These are phyloP conservation scores for Eimeria brunetti DNA, from an alignment of 169 alveolate genomes.

Conservation along the genomic window DNA sequence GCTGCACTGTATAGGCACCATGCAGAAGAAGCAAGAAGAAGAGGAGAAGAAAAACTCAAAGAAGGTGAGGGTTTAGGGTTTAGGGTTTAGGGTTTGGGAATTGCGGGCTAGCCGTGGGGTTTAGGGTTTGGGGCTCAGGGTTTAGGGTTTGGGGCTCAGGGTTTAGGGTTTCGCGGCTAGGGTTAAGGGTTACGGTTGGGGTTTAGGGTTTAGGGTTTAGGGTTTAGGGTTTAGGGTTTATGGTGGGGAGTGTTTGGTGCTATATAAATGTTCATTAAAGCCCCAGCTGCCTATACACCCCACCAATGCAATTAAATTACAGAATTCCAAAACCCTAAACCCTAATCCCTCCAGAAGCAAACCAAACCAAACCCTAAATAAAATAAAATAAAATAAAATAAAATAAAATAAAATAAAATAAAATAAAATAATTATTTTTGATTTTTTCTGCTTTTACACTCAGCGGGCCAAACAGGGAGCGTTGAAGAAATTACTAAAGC, in stretches of 20 bases:
- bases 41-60: neutral
- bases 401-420: neutral
- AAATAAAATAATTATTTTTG: neutral
- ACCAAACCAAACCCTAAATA: no score
- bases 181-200: neutral
- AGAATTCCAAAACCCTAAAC: no score
- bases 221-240: neutral
- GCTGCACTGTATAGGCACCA: neutral
- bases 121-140: neutral
- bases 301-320: neutral
- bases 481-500: neutral
- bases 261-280: no score
- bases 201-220: conserved; percentile 7
- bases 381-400: no score
- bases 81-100: conserved; percentile 6
- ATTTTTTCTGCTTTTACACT: neutral
- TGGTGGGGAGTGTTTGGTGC: no score
- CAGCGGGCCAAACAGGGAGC: conserved; percentile 23
- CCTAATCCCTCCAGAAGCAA: no score
- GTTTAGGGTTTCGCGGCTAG: neutral
- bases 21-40: neutral
- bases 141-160: neutral
- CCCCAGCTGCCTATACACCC: neutral
- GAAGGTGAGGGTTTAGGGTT: conserved; percentile 18
- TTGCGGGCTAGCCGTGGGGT: neutral